Conservation (phyloP, 768 basidiomycete genomes). For the Paxillus rubicundulus region DNA sequence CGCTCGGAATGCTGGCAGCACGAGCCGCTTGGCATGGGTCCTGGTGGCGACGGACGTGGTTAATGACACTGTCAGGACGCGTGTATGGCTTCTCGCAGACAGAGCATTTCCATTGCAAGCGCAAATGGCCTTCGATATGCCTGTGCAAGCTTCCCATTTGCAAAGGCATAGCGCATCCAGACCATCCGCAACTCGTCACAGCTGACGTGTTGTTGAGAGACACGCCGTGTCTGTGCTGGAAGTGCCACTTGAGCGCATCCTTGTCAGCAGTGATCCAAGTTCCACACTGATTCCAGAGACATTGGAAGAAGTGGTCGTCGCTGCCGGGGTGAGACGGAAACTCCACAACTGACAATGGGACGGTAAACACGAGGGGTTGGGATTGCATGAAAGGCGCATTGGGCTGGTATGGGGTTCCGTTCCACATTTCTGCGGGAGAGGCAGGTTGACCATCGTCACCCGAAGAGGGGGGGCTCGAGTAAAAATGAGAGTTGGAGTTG, state of each 20-base stretch:
- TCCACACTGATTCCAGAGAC: conserved; percentile 14
- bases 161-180: conserved; percentile 3
- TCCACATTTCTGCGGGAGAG: background rate
- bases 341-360: conserved; percentile 7
- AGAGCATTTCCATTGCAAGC: conserved; percentile 18
- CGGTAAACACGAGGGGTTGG: background rate
- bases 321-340: background rate
- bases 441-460: background rate
- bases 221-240: conserved; percentile 11
- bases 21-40: background rate
- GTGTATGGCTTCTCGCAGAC: conserved; percentile 9
- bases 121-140: conserved; percentile 17
- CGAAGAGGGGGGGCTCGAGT: background rate
- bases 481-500: background rate
- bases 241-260: conserved; percentile 13
- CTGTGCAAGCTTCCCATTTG: conserved; percentile 11
- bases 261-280: conserved; percentile 19
- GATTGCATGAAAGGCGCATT: background rate
- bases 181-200: conserved; percentile 11
- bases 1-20: conserved; percentile 15
- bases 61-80: conserved; percentile 17
- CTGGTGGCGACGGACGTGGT: conserved; percentile 5
- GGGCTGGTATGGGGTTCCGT: background rate
- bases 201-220: background rate
- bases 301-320: conserved; percentile 14